A percentile compares a stretch with the other conserved stretches of the same genome.
These are phyloP conservation scores for Nakazawaea wyomingensis DNA, from an alignment of 805 yeast species.

Conservation along the genomic window DNA sequence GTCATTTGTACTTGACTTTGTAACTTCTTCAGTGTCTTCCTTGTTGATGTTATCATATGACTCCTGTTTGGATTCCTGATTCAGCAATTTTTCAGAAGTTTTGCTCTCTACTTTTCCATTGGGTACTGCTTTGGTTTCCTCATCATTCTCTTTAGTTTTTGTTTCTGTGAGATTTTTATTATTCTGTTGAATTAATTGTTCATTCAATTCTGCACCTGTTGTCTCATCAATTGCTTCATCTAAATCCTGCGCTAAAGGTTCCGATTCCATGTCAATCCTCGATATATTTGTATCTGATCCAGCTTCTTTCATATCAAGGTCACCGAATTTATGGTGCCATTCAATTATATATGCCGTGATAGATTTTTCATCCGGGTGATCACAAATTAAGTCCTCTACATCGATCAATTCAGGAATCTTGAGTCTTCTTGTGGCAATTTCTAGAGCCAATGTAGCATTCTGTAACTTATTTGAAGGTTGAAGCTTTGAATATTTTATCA, in stretches of 20 bases:
- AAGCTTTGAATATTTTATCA: constrained; percentile 28
- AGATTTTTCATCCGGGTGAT: constrained; percentile 55
- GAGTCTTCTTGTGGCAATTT: constrained; percentile 36
- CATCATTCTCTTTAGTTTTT: too few relatives aligned
- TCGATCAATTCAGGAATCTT: constrained; percentile 51
- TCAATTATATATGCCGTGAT: constrained; percentile 54
- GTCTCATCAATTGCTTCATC: neutral
- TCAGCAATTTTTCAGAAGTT: too few relatives aligned
- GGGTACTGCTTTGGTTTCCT: too few relatives aligned
- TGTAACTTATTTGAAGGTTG: constrained; percentile 23
- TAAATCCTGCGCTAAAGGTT: neutral
- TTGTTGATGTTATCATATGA: neutral
- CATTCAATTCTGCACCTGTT: too few relatives aligned
- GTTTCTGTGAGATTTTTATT: too few relatives aligned
- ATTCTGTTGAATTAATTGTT: too few relatives aligned
- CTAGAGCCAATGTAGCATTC: constrained; percentile 33
- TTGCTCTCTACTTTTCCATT: too few relatives aligned
- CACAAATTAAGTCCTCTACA: constrained; percentile 44
- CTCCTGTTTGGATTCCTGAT: too few relatives aligned
- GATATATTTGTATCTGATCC: too few relatives aligned
- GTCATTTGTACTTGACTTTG: neutral
- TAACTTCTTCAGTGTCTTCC: too few relatives aligned
- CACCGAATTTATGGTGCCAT: constrained; percentile 44
- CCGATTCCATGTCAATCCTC: neutral
- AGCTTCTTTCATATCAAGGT: neutral